Evolutionary conservation across 2,329 filamentous ascomycete species (phyloP).

Genomic region (Alternaria angustiovoidea): DNA sequence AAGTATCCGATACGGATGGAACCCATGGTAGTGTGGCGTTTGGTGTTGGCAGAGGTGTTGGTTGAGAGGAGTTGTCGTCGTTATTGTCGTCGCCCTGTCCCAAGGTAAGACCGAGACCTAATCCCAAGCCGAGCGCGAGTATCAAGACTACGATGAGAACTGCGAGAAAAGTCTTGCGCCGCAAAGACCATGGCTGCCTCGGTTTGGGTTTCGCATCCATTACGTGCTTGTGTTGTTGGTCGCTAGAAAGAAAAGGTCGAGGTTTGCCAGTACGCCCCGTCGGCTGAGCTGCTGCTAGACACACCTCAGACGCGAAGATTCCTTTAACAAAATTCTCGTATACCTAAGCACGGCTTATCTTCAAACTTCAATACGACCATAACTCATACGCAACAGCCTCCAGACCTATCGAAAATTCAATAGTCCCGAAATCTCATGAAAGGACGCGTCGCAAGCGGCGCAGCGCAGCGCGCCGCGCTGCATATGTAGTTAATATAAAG

Average conservation of each 20-base stretch:
- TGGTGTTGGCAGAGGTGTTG: slow-evolving; percentile 33
- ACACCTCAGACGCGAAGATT: not conserved
- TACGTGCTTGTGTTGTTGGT: not conserved
- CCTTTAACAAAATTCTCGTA: not conserved
- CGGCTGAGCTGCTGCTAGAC: not conserved
- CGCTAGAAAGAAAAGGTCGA: not conserved
- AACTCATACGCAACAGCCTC: not conserved
- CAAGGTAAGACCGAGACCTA: slow-evolving; percentile 63
- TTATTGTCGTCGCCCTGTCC: slow-evolving; percentile 36
- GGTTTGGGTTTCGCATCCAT: slow-evolving; percentile 22
- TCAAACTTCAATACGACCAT: not conserved
- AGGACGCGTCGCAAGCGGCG: slow-evolving; percentile 9
- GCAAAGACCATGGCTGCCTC: slow-evolving; percentile 27
- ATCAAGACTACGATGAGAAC: slow-evolving; percentile 56
- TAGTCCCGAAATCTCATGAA: not conserved
- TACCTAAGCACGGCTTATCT: not conserved
- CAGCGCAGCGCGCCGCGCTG: slow-evolving; percentile 1
- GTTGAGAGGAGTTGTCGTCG: slow-evolving; percentile 28
- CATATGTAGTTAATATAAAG: slow-evolving; percentile 20
- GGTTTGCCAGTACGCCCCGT: not conserved
- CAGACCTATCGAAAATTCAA: not conserved
- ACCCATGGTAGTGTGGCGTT: slow-evolving; percentile 57
- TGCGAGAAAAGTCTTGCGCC: slow-evolving; percentile 39
- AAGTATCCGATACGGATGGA: slow-evolving; percentile 62
- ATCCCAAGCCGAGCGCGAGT: slow-evolving; percentile 62